Base-by-base conservation (phyloP, 805 yeast species). In the Saturnispora serradocipensis region DNA sequence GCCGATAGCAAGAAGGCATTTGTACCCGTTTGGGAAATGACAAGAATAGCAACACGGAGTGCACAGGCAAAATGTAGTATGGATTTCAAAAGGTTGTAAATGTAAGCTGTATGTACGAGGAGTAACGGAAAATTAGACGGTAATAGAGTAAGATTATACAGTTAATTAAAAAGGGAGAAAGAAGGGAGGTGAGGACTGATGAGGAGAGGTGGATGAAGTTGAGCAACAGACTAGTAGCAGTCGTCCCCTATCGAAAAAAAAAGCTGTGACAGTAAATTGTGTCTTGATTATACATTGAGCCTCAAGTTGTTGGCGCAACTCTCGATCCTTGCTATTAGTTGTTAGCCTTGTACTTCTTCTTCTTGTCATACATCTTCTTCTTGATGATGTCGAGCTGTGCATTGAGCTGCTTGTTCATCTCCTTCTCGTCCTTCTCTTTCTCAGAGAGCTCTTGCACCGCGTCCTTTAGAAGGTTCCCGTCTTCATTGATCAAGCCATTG, bases 401-500 rank as follows among this genome's bases (percentile, higher is more conserved):
- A 8, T 42, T 35, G 42, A 48, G 24, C 10, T 48, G 45, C 25
- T 42, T 48, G 13, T 39, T 27, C 39, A 25, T 39, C 5, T 16
- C 24, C 15, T 48, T 48, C 20, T 15, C 24, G 16, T 42, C 46
- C 22, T 42, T 48, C 16, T 48, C 35, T n/a, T 16, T 11, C 7
- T 30, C 42, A 3, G 35, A 9, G 20, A 38, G 16, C 27, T 42
- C 46, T 18, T 48, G 46, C 13, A 48, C 50, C 5, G 39, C 46
- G 43, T 48, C 50, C 13, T 48, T 13, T 10, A 48, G 6, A 9
- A 42, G 9, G 30, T 16, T 6, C 22, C 50, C 50, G 3, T 48
- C 50, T n/a, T 48, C 50, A 40, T 22, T 32, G n/a, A 48, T 32
- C 18, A 48, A 18, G 4, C 50, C 50, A 18, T 48, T 48, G 34